These are phyloP conservation scores for Neonectria punicea DNA, from an alignment of 2,329 filamentous ascomycete genomes.

Conservation along the genomic window DNA sequence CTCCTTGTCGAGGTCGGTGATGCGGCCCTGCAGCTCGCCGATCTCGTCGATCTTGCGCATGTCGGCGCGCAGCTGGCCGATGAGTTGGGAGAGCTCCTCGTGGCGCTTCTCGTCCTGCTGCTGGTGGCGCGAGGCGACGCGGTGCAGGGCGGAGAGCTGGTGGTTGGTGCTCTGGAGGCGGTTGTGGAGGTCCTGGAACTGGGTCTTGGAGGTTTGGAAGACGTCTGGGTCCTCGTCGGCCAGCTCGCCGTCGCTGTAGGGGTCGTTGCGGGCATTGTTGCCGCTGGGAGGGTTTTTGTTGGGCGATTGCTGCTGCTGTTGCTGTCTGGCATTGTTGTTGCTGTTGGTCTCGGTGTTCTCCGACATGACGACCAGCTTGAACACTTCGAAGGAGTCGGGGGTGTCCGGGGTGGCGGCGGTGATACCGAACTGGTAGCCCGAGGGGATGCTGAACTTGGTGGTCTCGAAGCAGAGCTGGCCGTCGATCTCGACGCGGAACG, in stretches of 20 bases:
- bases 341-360: constrained; percentile 51
- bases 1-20: constrained; percentile 67
- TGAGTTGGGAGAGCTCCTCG: constrained; percentile 61
- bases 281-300: constrained; percentile 47
- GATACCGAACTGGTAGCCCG: constrained; percentile 86
- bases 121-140: constrained; percentile 62
- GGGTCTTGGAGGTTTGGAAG: constrained; percentile 63
- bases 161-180: constrained; percentile 80
- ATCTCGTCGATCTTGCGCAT: constrained; percentile 60
- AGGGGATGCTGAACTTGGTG: constrained; percentile 79
- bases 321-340: constrained; percentile 41
- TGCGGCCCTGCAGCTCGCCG: constrained; percentile 54
- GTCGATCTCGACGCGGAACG: constrained; percentile 84
- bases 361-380: constrained; percentile 82
- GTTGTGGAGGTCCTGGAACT: constrained; percentile 88
- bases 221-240: constrained; percentile 60
- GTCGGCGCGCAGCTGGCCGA: constrained; percentile 59
- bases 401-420: constrained; percentile 89
- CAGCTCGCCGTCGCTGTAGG: constrained; percentile 53
- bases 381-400: constrained; percentile 94
- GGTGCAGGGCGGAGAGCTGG: constrained; percentile 72
- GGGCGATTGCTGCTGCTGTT: constrained; percentile 42
- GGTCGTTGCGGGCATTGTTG: constrained; percentile 39
- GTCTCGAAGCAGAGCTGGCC: constrained; percentile 85
- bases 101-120: constrained; percentile 66